These are phyloP conservation scores for Boletus speciosus DNA, from an alignment of 768 basidiomycete species.

Conservation along the genomic window DNA sequence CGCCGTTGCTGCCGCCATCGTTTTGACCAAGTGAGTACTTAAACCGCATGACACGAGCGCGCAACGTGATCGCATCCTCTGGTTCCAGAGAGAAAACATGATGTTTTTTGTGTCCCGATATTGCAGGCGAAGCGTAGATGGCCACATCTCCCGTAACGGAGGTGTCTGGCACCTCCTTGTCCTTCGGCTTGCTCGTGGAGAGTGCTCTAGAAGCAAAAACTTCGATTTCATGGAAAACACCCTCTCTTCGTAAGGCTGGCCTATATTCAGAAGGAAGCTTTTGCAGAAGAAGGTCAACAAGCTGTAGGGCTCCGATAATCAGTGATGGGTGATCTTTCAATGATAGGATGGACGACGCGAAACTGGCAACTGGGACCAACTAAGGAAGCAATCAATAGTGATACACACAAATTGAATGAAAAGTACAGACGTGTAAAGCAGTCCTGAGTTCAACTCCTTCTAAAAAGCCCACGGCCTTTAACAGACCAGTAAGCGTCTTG, in stretches of 20 bases:
- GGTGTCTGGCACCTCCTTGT: slow-evolving; percentile 34
- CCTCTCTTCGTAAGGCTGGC: slow-evolving; percentile 89
- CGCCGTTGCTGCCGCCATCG: slow-evolving; percentile 48
- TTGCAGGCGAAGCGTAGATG: slow-evolving; percentile 40
- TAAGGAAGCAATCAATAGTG: slow-evolving; percentile 30
- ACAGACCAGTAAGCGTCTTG: slow-evolving; percentile 81
- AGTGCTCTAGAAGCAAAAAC: slow-evolving; percentile 63
- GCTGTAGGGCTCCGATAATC: slow-evolving; percentile 85
- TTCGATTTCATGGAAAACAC: slow-evolving; percentile 95
- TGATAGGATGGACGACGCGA: slow-evolving; percentile 90
- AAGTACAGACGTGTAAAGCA: slow-evolving; percentile 67
- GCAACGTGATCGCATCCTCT: slow-evolving; percentile 87
- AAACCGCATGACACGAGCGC: slow-evolving; percentile 87
- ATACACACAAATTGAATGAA: not conserved
- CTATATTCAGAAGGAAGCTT: slow-evolving; percentile 85
- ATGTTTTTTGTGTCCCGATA: slow-evolving; percentile 67
- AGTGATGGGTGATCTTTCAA: slow-evolving; percentile 86
- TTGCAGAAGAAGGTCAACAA: slow-evolving; percentile 84
- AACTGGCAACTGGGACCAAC: slow-evolving; percentile 94
- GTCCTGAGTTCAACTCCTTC: slow-evolving; percentile 70
- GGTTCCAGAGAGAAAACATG: slow-evolving; percentile 71
- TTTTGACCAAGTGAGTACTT: slow-evolving; percentile 66
- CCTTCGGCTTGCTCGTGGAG: slow-evolving; percentile 50
- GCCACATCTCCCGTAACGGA: slow-evolving; percentile 36
- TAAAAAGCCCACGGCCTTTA: slow-evolving; percentile 90